A percentile compares a stretch with the other conserved stretches of the same genome.
phyloP scores from a whole-genome alignment of 495 filamentous ascomycete genomes.

The Coniosporium apollinis region DNA sequence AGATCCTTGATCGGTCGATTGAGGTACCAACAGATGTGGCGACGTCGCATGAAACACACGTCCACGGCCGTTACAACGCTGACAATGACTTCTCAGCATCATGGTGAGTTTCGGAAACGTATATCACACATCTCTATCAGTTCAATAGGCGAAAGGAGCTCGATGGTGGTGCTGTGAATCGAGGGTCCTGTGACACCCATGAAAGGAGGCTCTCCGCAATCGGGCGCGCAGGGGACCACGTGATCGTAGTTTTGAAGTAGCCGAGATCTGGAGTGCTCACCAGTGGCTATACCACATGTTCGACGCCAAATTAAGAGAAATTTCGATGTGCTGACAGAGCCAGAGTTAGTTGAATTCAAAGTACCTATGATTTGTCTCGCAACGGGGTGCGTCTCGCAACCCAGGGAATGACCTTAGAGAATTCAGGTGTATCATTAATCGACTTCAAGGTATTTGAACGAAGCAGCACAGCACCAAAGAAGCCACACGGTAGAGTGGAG shows the following conservation, averaged over 20 bases:
- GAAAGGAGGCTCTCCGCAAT: conserved; percentile 15
- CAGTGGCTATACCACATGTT: conserved; percentile 13
- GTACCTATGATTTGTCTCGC: conserved; percentile 4
- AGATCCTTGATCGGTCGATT: background rate
- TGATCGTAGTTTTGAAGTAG: conserved; percentile 16
- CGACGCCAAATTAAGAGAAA: too few species aligned
- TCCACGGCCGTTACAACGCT: conserved; percentile 9
- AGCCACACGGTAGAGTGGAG: too few species aligned
- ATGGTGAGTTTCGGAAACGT: conserved; percentile 11
- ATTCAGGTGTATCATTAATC: too few species aligned
- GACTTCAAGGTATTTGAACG: too few species aligned
- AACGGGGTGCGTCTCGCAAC: conserved; percentile 3
- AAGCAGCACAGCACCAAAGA: too few species aligned
- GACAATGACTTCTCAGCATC: conserved; percentile 13
- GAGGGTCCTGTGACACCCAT: conserved; percentile 10
- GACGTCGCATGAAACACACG: background rate
- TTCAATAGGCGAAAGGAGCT: conserved; percentile 17
- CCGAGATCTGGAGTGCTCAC: conserved; percentile 11
- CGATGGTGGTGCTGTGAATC: conserved; percentile 12
- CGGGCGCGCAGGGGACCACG: conserved; percentile 14
- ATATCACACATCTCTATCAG: conserved; percentile 14
- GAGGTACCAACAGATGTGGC: background rate
- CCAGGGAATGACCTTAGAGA: conserved; percentile 3
- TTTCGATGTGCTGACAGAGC: conserved; percentile 1
- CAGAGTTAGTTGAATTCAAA: conserved; percentile 3